Evolutionary conservation across 2,329 filamentous ascomycete genomes (phyloP).

Genomic region (Aspergillus tubingensis): DNA sequence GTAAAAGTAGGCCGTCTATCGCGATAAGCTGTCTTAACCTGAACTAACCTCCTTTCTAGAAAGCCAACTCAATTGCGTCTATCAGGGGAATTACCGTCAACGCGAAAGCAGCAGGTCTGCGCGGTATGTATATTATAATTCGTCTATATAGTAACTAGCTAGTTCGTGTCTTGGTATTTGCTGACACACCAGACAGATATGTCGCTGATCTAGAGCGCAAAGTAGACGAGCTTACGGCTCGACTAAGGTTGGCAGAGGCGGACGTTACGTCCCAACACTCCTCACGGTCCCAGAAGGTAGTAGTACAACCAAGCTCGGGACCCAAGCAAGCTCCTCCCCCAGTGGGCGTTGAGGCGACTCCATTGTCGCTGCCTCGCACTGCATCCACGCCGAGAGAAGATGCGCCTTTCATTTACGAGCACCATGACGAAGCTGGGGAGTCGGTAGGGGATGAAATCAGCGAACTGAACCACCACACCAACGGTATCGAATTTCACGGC

Average conservation of each 20-base stretch:
- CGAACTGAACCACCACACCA: conserved; percentile 50
- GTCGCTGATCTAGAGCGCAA: conserved; percentile 40
- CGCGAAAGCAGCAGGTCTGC: conserved; percentile 32
- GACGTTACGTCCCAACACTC: conserved; percentile 17
- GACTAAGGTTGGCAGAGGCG: conserved; percentile 27
- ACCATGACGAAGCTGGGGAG: conserved; percentile 28
- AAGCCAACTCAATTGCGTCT: conserved; percentile 36
- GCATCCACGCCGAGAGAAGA: conserved; percentile 23
- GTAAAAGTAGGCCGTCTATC: conserved; percentile 39
- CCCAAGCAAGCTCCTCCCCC: conserved; percentile 7
- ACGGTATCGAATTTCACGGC: conserved; percentile 52
- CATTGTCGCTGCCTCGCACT: conserved; percentile 27
- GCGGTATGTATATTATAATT: conserved; percentile 21
- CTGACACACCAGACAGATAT: conserved; percentile 26
- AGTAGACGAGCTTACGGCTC: conserved; percentile 33
- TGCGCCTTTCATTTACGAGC: conserved; percentile 16
- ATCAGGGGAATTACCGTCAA: conserved; percentile 37
- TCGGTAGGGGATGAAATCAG: conserved; percentile 42
- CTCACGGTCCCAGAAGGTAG: conserved; percentile 10
- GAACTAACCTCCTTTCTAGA: conserved; percentile 24
- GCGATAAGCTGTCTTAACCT: background rate
- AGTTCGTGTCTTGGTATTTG: no score
- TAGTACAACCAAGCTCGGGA: background rate
- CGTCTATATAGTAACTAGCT: background rate
- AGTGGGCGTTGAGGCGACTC: conserved; percentile 23